Conservation (phyloP, 306 rosid genomes). For the Delonix regia region DNA sequence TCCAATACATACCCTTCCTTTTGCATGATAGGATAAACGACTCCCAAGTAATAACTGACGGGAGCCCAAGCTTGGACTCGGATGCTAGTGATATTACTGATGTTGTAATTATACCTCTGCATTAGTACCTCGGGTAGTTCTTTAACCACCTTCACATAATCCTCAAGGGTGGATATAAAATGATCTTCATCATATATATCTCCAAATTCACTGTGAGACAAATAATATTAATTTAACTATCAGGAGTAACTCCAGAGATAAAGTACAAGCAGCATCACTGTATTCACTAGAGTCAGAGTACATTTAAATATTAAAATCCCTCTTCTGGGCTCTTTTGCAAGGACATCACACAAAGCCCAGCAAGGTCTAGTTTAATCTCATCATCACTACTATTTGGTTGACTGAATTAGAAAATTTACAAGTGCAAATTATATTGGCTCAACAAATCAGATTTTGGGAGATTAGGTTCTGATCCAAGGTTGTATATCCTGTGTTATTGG, state of each 20-base stretch:
- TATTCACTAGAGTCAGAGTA: not conserved
- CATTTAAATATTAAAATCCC: conserved; percentile 5
- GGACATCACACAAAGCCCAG: conserved; percentile 4
- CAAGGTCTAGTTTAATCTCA: conserved; percentile 21
- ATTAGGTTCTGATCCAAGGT: conserved; percentile 23
- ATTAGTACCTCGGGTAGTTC: conserved; percentile 74
- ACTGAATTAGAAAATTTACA: conserved; percentile 4
- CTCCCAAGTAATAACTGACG: conserved; percentile 70
- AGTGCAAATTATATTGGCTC: conserved; percentile 16
- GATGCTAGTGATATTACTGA: conserved; percentile 67
- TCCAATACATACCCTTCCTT: conserved; percentile 70
- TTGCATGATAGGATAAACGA: conserved; percentile 79
- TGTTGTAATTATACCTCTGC: conserved; percentile 71
- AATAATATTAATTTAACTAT: conserved; percentile 29
- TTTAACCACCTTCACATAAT: conserved; percentile 86
- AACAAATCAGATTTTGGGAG: conserved; percentile 25
- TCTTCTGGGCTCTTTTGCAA: not conserved
- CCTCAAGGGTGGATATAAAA: conserved; percentile 82
- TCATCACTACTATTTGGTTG: conserved; percentile 20
- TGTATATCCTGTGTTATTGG: conserved; percentile 2
- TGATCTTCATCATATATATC: conserved; percentile 92
- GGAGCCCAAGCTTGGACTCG: conserved; percentile 93
- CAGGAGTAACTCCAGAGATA: conserved; percentile 15
- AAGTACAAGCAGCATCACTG: conserved; percentile 19
- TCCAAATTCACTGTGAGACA: conserved; percentile 65